These are phyloP conservation scores for Sclerotiophoma versabilis DNA, from an alignment of 2,329 filamentous ascomycete species.

Conservation along the genomic window DNA sequence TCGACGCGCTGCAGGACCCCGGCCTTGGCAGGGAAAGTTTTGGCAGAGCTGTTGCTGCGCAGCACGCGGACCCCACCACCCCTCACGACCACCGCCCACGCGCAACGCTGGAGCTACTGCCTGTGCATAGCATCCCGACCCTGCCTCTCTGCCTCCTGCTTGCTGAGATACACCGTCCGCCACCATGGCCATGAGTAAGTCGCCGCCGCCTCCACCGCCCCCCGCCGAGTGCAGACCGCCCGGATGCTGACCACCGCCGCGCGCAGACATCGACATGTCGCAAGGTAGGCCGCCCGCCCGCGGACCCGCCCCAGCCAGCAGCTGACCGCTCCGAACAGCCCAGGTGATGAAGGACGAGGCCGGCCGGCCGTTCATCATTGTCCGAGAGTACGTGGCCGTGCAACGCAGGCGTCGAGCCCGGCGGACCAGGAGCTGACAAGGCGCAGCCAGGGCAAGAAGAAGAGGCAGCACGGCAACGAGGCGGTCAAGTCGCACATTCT, in stretches of 20 bases:
- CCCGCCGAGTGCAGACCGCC: not conserved
- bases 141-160: constrained; percentile 11
- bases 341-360: constrained; percentile 95
- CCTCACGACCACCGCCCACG: constrained; percentile 25
- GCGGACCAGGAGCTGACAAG: not conserved
- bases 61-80: constrained; percentile 38
- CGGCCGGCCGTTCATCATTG: constrained; percentile 95
- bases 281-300: constrained; percentile 67
- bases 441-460: constrained; percentile 91
- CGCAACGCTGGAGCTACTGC: constrained; percentile 8
- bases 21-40: constrained; percentile 38
- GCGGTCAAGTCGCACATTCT: constrained; percentile 98
- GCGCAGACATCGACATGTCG: constrained; percentile 78
- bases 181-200: constrained; percentile 53
- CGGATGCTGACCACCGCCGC: constrained; percentile 35
- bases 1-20: constrained; percentile 14
- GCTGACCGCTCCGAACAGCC: constrained; percentile 54
- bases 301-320: constrained; percentile 16
- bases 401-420: not conserved
- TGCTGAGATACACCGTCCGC: constrained; percentile 4
- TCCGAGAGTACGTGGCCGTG: constrained; percentile 80
- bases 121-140: constrained; percentile 5
- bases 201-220: not conserved
- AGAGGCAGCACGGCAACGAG: constrained; percentile 93
- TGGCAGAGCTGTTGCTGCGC: constrained; percentile 30